Percentiles rank a stretch among this genome's conserved stretches.
phyloP scores from a whole-genome alignment of 2,329 filamentous ascomycete species.

The Diaporthe sp. region DNA sequence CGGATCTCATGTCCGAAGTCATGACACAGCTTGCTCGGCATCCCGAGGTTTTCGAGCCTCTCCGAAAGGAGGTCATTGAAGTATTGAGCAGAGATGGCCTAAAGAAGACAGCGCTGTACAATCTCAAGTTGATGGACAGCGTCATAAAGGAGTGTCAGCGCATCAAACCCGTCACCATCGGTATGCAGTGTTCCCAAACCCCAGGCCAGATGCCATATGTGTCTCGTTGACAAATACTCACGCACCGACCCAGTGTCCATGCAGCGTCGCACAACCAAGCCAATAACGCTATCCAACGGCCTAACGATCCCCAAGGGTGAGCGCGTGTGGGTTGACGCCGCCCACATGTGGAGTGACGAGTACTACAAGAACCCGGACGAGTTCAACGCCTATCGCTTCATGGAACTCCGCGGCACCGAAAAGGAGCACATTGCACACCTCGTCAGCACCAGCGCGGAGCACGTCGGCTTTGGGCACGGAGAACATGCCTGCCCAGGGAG shows the following conservation, averaged over 20 bases:
- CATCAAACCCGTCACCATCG: conserved; percentile 32
- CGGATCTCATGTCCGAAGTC: conserved; percentile 52
- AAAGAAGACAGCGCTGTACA: conserved; percentile 53
- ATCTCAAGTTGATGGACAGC: conserved; percentile 58
- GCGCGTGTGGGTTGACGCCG: conserved; percentile 40
- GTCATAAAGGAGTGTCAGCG: conserved; percentile 57
- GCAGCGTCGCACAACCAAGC: conserved; percentile 36
- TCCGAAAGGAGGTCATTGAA: conserved; percentile 58
- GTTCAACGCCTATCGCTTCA: conserved; percentile 50
- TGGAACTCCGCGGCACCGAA: conserved; percentile 46
- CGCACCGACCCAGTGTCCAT: not conserved
- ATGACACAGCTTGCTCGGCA: conserved; percentile 56
- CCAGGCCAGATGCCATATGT: not conserved
- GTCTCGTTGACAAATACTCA: not conserved
- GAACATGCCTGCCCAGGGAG: conserved; percentile 58
- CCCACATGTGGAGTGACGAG: conserved; percentile 40
- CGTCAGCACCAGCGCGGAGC: conserved; percentile 52
- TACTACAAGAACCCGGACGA: conserved; percentile 45
- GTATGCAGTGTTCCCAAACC: not conserved
- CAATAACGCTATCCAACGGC: conserved; percentile 44
- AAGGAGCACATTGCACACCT: conserved; percentile 50
- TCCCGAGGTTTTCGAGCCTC: conserved; percentile 55
- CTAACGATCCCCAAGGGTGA: conserved; percentile 44
- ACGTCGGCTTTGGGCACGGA: conserved; percentile 57
- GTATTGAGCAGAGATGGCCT: conserved; percentile 52